These are phyloP conservation scores for Myxozyma kluyveri DNA, from an alignment of 805 yeast genomes.

Conservation along the genomic window DNA sequence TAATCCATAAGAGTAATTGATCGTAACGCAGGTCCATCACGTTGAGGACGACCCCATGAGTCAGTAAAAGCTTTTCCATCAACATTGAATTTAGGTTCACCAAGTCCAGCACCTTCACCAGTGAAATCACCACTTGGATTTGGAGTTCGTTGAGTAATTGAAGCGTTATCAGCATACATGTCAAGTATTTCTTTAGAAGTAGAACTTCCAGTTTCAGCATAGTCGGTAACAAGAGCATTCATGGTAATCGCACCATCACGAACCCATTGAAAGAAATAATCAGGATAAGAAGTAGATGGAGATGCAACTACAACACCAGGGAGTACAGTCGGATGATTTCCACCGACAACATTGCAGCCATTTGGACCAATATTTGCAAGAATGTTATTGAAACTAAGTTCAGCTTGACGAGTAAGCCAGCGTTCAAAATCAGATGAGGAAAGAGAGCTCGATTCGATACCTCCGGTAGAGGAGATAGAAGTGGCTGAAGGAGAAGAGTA, in stretches of 20 bases:
- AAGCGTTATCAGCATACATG: conserved; percentile 60
- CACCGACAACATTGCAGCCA: conserved; percentile 32
- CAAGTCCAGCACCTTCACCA: conserved; percentile 51
- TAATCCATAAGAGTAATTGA: conserved; percentile 61
- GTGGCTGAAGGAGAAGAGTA: too few relatives aligned
- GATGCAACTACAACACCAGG: conserved; percentile 82
- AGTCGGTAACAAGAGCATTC: conserved; percentile 52
- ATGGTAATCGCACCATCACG: conserved; percentile 82
- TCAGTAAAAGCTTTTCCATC: conserved; percentile 61
- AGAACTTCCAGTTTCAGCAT: conserved; percentile 44
- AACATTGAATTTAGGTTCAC: conserved; percentile 84
- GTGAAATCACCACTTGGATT: conserved; percentile 66
- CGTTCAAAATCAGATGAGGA: neutral
- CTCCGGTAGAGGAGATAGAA: too few relatives aligned
- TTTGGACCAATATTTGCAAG: conserved; percentile 57
- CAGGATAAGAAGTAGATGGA: conserved; percentile 67
- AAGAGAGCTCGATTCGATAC: too few relatives aligned
- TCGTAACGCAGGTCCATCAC: conserved; percentile 91
- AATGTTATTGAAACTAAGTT: conserved; percentile 47
- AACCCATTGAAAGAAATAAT: conserved; percentile 87
- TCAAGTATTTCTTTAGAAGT: conserved; percentile 44
- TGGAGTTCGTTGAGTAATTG: conserved; percentile 57
- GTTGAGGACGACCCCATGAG: conserved; percentile 92
- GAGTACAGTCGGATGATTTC: conserved; percentile 37
- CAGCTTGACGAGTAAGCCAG: conserved; percentile 51